Evolutionary conservation across 805 yeast genomes (phyloP), one percentile per base, ranked within the genome.

Genomic region (Yarrowia phangngaensis): DNA sequence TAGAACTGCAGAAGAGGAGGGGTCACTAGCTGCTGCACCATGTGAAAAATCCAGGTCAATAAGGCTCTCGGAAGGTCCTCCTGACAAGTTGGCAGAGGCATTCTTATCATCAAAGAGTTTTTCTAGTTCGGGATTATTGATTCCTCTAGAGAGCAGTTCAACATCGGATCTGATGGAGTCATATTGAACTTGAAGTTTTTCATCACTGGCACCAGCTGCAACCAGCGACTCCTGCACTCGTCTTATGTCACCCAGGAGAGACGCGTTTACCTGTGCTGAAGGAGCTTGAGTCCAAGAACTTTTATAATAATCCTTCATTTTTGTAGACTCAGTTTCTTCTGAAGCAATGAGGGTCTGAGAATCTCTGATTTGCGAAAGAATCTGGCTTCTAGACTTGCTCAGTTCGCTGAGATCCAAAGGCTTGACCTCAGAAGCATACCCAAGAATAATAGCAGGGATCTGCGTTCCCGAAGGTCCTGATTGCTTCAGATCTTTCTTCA

Each of bases 161-260:
- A 80, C 60, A 41, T 75, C 82, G 1, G 60, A 46, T 17, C 65
- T 54, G 54, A 64, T 66, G 1, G 69, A 64, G 6, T 70, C 71
- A 24, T 79, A 71, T 33, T 80, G 67, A 28, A 72, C 73, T 8
- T 76, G 70, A 11, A 81, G 59, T 53, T 81, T 82, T 13, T 76
- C 80, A 55, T 76, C 82, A 27, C 74, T 65, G 6, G 61, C 63
- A 1, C 65, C 60, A 2, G 78, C 71, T 2, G 58, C 55, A 20
- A 63, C 56, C n/a, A 69, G 58, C 13, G 60, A 54, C 41, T 65
- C 66, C 52, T 67, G 67, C 33, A 61, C 55, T 8, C 57, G 52
- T 24, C 56, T 60, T 15, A 61, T 52, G 29, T 65, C 67, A 3
- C 55, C 29, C 23, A 43, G 35, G 12, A 64, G 51, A 2, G 62